These are phyloP conservation scores for Fusarium siculi DNA, from an alignment of 2,329 filamentous ascomycete species.

Conservation along the genomic window DNA sequence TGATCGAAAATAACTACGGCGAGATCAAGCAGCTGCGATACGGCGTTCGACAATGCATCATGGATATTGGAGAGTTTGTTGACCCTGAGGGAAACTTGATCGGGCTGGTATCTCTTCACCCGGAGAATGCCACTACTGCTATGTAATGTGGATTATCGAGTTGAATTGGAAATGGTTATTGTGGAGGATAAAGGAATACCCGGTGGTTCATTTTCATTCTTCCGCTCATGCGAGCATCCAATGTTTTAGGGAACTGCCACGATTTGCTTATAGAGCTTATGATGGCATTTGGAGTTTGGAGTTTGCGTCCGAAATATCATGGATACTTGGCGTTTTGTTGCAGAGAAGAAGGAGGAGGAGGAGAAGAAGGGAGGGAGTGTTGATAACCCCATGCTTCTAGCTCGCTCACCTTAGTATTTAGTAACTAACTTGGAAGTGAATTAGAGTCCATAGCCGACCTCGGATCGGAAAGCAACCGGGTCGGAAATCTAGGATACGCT, in stretches of 20 bases:
- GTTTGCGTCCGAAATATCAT: constrained; percentile 18
- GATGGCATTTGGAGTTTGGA: constrained; percentile 10
- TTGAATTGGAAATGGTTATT: neutral
- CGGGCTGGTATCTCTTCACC: constrained; percentile 39
- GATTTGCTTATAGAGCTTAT: neutral
- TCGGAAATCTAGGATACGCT: neutral
- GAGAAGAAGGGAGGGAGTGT: neutral
- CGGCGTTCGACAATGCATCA: constrained; percentile 38
- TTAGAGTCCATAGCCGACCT: constrained; percentile 16
- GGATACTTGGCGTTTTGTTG: constrained; percentile 10
- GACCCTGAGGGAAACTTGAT: constrained; percentile 43
- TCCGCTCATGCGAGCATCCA: constrained; percentile 19
- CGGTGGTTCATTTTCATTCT: constrained; percentile 20
- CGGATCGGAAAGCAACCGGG: constrained; percentile 30
- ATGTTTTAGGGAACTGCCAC: constrained; percentile 1
- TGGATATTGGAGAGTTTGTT: constrained; percentile 44
- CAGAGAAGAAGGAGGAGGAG: neutral
- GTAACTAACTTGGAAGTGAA: neutral
- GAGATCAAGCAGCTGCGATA: constrained; percentile 39
- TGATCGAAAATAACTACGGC: constrained; percentile 35
- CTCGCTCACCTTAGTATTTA: neutral
- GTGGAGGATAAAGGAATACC: constrained; percentile 41
- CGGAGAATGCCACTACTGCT: constrained; percentile 32
- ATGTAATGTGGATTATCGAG: constrained; percentile 8
- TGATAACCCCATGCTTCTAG: neutral